Evolutionary conservation across 306 rosid species (phyloP).

Genomic region (Oemleria cerasiformis): DNA sequence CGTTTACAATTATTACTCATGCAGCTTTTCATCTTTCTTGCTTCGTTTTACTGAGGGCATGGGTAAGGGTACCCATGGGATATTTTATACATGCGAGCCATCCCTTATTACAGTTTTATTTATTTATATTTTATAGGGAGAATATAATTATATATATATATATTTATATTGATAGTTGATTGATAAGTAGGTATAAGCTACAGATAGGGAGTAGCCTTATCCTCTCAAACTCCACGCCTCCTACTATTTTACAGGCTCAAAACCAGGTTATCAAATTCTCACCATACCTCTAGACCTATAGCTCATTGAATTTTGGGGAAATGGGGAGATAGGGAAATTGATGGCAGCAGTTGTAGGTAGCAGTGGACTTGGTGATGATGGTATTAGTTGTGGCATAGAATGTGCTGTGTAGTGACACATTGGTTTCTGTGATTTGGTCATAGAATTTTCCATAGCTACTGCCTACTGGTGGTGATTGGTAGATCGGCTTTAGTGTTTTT

Average conservation of each 20-base stretch:
- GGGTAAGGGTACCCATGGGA: too few species aligned
- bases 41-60: too few species aligned
- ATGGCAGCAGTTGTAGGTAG: neutral
- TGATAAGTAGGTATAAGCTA: neutral
- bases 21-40: too few species aligned
- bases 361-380: constrained; percentile 4
- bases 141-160: neutral
- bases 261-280: neutral
- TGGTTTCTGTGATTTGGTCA: neutral
- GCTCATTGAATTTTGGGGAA: neutral
- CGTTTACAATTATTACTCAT: too few species aligned
- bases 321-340: neutral
- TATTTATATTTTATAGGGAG: neutral
- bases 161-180: neutral
- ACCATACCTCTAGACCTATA: neutral
- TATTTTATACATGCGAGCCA: too few species aligned
- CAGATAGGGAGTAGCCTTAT: neutral
- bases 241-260: neutral
- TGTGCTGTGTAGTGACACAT: neutral
- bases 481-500: neutral
- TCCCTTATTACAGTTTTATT: neutral
- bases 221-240: neutral
- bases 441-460: constrained; percentile 1
- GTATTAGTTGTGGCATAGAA: neutral
- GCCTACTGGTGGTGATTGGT: neutral